Conservation (phyloP, 768 basidiomycete species). For the Phanerochaete sordida region DNA sequence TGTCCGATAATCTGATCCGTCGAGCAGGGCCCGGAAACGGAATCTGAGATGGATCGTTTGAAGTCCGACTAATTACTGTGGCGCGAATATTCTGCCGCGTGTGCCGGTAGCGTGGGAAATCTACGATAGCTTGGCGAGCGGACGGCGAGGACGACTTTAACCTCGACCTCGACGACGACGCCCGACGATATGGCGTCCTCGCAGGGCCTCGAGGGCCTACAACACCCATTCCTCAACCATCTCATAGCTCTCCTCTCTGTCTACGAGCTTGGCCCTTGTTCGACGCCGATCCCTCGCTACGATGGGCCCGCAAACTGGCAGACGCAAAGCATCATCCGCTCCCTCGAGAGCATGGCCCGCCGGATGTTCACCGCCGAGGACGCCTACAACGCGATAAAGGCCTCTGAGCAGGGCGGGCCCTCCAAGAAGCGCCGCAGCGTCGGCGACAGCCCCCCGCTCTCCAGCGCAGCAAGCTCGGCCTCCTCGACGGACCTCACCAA, state of each 20-base stretch:
- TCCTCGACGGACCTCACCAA: slow-evolving; percentile 13
- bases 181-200: slow-evolving; percentile 26
- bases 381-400: slow-evolving; percentile 36
- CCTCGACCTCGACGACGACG: slow-evolving; percentile 9
- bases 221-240: slow-evolving; percentile 46
- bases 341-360: slow-evolving; percentile 45
- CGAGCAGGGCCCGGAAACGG: background rate
- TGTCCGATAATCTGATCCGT: background rate
- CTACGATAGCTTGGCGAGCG: background rate
- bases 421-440: slow-evolving; percentile 43
- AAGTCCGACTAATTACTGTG: background rate
- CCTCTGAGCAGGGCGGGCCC: slow-evolving; percentile 35
- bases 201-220: slow-evolving; percentile 18
- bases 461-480: slow-evolving; percentile 18
- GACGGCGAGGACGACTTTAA: background rate
- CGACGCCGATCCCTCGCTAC: slow-evolving; percentile 50
- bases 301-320: slow-evolving; percentile 56
- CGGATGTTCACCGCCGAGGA: slow-evolving; percentile 59
- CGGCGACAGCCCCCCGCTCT: slow-evolving; percentile 26
- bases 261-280: slow-evolving; percentile 51
- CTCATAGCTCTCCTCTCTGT: slow-evolving; percentile 56
- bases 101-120: background rate
- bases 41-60: background rate
- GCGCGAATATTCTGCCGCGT: background rate
- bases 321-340: slow-evolving; percentile 53